These are phyloP conservation scores for Allomyces macrogynus DNA, from an alignment of 192 early-diverging fungal genomes.

Conservation along the genomic window DNA sequence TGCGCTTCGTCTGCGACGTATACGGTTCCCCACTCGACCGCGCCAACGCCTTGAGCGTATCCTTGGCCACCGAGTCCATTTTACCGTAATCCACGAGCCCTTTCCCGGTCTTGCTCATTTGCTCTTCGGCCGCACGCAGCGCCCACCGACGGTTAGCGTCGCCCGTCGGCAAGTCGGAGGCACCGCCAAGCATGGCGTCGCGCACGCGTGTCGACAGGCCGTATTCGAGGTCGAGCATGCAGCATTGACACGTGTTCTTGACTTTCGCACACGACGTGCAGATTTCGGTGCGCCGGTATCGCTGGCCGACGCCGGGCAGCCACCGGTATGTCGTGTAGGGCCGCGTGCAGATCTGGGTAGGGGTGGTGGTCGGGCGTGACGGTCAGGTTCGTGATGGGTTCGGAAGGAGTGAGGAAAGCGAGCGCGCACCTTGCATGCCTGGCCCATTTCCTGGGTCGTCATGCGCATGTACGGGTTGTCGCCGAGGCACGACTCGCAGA, in stretches of 20 bases:
- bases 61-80: constrained; percentile 46
- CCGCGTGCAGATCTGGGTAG: constrained; percentile 47
- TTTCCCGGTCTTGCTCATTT: constrained; percentile 12
- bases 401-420: no score
- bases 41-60: constrained; percentile 55
- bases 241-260: constrained; percentile 98
- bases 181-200: constrained; percentile 50
- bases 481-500: constrained; percentile 95
- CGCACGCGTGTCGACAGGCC: constrained; percentile 51
- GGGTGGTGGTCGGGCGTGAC: constrained; percentile 39
- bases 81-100: constrained; percentile 45
- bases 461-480: constrained; percentile 97
- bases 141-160: neutral
- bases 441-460: constrained; percentile 27
- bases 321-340: constrained; percentile 95
- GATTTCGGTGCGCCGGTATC: constrained; percentile 96
- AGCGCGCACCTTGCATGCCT: constrained; percentile 28
- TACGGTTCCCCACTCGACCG: constrained; percentile 12
- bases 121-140: neutral
- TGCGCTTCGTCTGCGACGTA: constrained; percentile 61
- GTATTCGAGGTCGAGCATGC: constrained; percentile 85
- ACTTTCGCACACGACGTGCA: constrained; percentile 94
- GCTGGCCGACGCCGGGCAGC: constrained; percentile 83
- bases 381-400: no score
- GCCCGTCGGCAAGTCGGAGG: neutral